A percentile compares a stretch with the other conserved stretches of the same genome.
Evolutionary conservation across 495 filamentous ascomycete species (phyloP).

Genomic region (Trypethelium eluteriae): DNA sequence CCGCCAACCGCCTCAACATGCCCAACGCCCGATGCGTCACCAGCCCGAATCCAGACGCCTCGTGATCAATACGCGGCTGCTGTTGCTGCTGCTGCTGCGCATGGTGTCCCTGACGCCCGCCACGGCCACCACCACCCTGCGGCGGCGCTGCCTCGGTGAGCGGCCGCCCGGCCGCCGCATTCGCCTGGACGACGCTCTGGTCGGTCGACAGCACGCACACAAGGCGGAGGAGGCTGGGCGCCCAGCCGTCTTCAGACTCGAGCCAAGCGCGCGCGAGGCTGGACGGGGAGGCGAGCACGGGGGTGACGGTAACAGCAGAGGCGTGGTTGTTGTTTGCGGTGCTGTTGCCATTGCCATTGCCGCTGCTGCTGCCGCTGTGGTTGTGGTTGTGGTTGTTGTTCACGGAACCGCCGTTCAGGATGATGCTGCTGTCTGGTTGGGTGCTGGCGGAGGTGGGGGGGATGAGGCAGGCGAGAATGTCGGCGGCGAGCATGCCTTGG

Average conservation of each 20-base stretch:
- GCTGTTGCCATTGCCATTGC: slow-evolving; percentile 16
- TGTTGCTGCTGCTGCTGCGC: slow-evolving; percentile 16
- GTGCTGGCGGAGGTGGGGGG: slow-evolving; percentile 34
- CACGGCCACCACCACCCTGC: too few species aligned
- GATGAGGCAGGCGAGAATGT: slow-evolving; percentile 70
- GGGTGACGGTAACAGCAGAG: neutral
- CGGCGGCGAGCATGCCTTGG: slow-evolving; percentile 85
- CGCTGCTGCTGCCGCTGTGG: neutral
- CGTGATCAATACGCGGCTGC: slow-evolving; percentile 18
- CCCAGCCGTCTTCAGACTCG: slow-evolving; percentile 75
- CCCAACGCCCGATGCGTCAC: slow-evolving; percentile 43
- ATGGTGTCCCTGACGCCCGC: too few species aligned
- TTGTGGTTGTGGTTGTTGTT: too few species aligned
- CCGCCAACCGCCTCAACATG: slow-evolving; percentile 51
- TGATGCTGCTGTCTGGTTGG: neutral
- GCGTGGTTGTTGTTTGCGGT: neutral
- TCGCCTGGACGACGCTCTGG: slow-evolving; percentile 29
- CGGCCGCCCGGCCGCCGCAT: slow-evolving; percentile 13
- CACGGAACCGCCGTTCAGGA: slow-evolving; percentile 5
- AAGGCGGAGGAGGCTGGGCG: slow-evolving; percentile 65
- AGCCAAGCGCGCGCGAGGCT: slow-evolving; percentile 72
- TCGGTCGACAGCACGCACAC: slow-evolving; percentile 62
- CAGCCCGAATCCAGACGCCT: slow-evolving; percentile 29
- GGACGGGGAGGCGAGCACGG: slow-evolving; percentile 17
- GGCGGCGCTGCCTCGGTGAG: slow-evolving; percentile 24